Percentiles rank a stretch among this genome's conserved stretches.
phyloP scores from a whole-genome alignment of 352 stramenopile species.

The Phytophthora constricta region DNA sequence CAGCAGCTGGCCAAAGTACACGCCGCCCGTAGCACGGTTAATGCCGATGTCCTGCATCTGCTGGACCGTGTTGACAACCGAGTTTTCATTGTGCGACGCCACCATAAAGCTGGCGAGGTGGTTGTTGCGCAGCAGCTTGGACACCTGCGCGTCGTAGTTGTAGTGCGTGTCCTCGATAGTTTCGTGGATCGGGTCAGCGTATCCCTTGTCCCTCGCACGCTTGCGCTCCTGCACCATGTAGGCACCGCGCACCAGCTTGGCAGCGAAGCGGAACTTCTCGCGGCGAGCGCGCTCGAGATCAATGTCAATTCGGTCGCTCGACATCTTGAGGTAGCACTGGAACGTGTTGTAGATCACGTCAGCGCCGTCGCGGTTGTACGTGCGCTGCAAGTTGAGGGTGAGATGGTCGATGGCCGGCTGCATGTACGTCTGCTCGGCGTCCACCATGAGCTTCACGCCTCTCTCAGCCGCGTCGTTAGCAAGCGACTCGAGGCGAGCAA shows the following conservation, averaged over 20 bases:
- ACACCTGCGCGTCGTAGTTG: constrained; percentile 93
- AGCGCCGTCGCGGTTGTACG: constrained; percentile 89
- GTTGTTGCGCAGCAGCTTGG: constrained; percentile 91
- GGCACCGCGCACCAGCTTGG: constrained; percentile 97
- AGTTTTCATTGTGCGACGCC: constrained; percentile 97
- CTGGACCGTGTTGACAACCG: constrained; percentile 92
- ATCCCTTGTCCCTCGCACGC: constrained; percentile 78
- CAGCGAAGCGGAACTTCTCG: constrained; percentile 94
- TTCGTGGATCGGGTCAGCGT: constrained; percentile 93
- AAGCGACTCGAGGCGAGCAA: constrained; percentile 82
- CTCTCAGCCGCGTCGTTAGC: constrained; percentile 71
- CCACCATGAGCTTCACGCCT: constrained; percentile 96
- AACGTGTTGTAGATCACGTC: constrained; percentile 98
- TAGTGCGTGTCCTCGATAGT: constrained; percentile 94
- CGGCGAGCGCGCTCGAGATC: constrained; percentile 93
- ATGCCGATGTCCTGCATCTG: constrained; percentile 93
- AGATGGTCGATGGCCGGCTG: constrained; percentile 98
- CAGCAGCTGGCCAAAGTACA: constrained; percentile 97
- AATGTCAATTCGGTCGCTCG: constrained; percentile 85
- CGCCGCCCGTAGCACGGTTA: constrained; percentile 64
- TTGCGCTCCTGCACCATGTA: constrained; percentile 98
- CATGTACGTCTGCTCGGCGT: constrained; percentile 98
- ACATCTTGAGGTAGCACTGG: constrained; percentile 98
- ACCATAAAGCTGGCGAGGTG: constrained; percentile 95
- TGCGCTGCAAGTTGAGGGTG: constrained; percentile 82